Percentiles rank a stretch among this genome's conserved stretches.
Evolutionary conservation across 2,329 filamentous ascomycete species (phyloP).

Genomic region (Aspergillus neotritici): DNA sequence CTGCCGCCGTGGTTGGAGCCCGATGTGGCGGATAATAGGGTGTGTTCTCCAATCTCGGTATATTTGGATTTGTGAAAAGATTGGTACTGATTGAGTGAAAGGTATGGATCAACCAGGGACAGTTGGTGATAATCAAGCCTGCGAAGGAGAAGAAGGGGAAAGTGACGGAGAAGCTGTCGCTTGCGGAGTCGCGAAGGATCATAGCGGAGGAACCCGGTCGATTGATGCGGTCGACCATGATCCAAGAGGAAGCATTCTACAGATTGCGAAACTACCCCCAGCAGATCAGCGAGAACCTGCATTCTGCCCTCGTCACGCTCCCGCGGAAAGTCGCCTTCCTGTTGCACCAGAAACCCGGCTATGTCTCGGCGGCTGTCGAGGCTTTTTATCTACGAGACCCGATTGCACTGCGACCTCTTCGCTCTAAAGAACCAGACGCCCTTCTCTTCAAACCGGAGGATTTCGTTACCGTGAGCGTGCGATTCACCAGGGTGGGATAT

Average conservation of each 20-base stretch:
- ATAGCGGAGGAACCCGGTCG: conserved; percentile 53
- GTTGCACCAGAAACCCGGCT: conserved; percentile 66
- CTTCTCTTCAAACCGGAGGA: conserved; percentile 70
- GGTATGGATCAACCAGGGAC: conserved; percentile 80
- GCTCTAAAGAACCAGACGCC: conserved; percentile 48
- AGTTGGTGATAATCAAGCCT: conserved; percentile 65
- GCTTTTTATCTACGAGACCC: conserved; percentile 89
- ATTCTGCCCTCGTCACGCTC: conserved; percentile 66
- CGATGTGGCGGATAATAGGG: conserved; percentile 76
- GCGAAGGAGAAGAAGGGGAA: conserved; percentile 42
- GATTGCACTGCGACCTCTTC: conserved; percentile 63
- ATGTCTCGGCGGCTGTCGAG: conserved; percentile 78
- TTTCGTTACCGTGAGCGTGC: conserved; percentile 70
- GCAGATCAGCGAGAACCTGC: conserved; percentile 68
- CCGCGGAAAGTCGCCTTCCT: conserved; percentile 78
- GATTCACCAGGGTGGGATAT: conserved; percentile 83
- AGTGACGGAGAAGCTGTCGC: conserved; percentile 47
- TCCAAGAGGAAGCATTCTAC: conserved; percentile 89
- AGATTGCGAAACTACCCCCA: conserved; percentile 75
- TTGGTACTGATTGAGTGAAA: conserved; percentile 15
- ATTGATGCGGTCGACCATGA: conserved; percentile 64
- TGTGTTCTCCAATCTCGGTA: conserved; percentile 22
- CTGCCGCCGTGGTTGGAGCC: conserved; percentile 88
- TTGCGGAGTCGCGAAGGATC: conserved; percentile 59
- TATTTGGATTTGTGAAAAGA: not conserved